Conservation (phyloP, 345 rosid genomes). For the Sonneratia caseolaris region DNA sequence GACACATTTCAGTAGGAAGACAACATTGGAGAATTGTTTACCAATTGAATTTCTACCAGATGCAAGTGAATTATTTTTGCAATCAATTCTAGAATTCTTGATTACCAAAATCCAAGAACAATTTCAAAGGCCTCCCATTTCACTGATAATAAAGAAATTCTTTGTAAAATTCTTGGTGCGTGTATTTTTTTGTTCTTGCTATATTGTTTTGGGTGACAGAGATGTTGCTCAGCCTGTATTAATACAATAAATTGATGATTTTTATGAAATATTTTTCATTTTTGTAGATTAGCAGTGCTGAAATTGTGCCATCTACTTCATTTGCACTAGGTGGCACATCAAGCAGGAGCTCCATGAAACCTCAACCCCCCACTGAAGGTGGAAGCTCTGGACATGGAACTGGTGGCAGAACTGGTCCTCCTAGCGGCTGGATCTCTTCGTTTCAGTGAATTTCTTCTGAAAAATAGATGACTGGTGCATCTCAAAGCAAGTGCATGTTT, state of each 20-base stretch:
- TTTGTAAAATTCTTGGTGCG: neutral
- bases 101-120: neutral
- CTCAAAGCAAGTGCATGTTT: too few species aligned
- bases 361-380: conserved; percentile 41
- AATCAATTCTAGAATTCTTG: neutral
- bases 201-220: neutral
- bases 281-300: conserved; percentile 30
- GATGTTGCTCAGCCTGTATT: neutral
- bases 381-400: conserved; percentile 16
- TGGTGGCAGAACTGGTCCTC: neutral
- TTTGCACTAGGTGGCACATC: conserved; percentile 49
- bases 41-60: neutral
- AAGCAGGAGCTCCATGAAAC: conserved; percentile 45
- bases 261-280: conserved; percentile 6
- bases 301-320: conserved; percentile 50
- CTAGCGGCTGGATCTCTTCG: conserved; percentile 6
- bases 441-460: conserved; percentile 1
- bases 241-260: too few species aligned
- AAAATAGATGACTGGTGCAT: neutral
- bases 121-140: neutral
- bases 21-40: too few species aligned
- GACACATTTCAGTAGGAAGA: too few species aligned
- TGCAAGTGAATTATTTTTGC: neutral
- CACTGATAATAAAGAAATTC: neutral
- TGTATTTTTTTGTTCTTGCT: neutral